These are phyloP conservation scores for Calycina marina DNA, from an alignment of 2,329 filamentous ascomycete species.

Conservation along the genomic window DNA sequence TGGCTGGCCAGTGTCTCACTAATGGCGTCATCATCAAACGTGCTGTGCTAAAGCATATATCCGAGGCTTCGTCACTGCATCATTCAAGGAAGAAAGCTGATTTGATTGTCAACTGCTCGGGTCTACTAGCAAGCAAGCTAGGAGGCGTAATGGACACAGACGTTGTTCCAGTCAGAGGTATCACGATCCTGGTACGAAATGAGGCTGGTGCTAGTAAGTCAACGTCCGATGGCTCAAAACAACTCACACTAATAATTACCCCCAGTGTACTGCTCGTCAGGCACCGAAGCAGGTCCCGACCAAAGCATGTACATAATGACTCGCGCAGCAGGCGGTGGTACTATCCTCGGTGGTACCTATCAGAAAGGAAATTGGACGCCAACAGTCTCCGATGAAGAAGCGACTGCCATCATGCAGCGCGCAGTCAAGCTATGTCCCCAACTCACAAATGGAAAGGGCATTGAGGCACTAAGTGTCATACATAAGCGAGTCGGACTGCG, in stretches of 20 bases:
- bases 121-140: slow-evolving; percentile 57
- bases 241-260: too few species aligned
- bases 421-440: slow-evolving; percentile 40
- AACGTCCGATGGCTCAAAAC: too few species aligned
- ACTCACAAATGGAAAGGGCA: slow-evolving; percentile 39
- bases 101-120: slow-evolving; percentile 74
- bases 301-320: slow-evolving; percentile 56
- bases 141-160: slow-evolving; percentile 67
- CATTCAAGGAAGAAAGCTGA: slow-evolving; percentile 43
- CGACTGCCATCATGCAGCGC: slow-evolving; percentile 53
- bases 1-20: slow-evolving; percentile 64
- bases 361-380: slow-evolving; percentile 51
- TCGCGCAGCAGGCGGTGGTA: slow-evolving; percentile 50
- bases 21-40: slow-evolving; percentile 56
- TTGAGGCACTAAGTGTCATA: slow-evolving; percentile 48
- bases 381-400: slow-evolving; percentile 46
- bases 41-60: slow-evolving; percentile 51
- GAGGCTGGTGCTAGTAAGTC: slow-evolving; percentile 40
- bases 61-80: slow-evolving; percentile 49
- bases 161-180: slow-evolving; percentile 65
- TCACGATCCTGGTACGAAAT: slow-evolving; percentile 57
- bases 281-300: slow-evolving; percentile 48
- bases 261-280: slow-evolving; percentile 41
- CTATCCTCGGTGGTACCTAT: slow-evolving; percentile 52
- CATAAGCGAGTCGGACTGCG: slow-evolving; percentile 53